These are phyloP conservation scores for Arthrobotrys megalospora DNA, from an alignment of 2,329 filamentous ascomycete species.

Conservation along the genomic window DNA sequence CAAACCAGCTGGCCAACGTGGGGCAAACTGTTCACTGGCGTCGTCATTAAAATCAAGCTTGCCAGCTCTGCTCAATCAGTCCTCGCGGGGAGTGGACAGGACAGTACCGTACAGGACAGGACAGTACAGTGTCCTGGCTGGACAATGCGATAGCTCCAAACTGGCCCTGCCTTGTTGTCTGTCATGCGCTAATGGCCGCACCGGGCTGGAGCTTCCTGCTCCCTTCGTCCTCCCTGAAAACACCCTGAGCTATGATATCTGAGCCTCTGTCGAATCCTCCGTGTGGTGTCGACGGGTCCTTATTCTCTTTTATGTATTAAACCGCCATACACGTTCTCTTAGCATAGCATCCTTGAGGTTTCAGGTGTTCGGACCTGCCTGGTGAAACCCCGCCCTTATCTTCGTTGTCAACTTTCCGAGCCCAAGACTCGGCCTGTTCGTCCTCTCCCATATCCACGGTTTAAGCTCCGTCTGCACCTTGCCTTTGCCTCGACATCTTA, in stretches of 20 bases:
- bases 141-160: conserved; percentile 23
- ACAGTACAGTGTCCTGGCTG: conserved; percentile 19
- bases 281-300: conserved; percentile 1
- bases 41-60: conserved; percentile 33
- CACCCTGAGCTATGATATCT: conserved; percentile 4
- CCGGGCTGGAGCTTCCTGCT: not conserved
- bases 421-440: conserved; percentile 19
- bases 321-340: conserved; percentile 11
- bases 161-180: conserved; percentile 20
- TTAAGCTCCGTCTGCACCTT: conserved; percentile 8
- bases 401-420: conserved; percentile 10
- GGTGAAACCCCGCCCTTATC: conserved; percentile 43
- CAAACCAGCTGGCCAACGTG: conserved; percentile 43
- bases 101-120: no score
- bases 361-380: not conserved
- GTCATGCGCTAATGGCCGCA: conserved; percentile 52
- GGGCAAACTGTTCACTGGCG: conserved; percentile 28
- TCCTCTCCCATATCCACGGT: conserved; percentile 7
- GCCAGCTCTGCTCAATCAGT: not conserved
- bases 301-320: conserved; percentile 8
- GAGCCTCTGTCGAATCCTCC: conserved; percentile 27
- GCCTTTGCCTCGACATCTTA: not conserved
- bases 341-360: conserved; percentile 6
- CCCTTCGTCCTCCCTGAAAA: not conserved
- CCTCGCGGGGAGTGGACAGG: conserved; percentile 4